Conservation (phyloP, 768 basidiomycete genomes). For the Leccinum subtestaceum region DNA sequence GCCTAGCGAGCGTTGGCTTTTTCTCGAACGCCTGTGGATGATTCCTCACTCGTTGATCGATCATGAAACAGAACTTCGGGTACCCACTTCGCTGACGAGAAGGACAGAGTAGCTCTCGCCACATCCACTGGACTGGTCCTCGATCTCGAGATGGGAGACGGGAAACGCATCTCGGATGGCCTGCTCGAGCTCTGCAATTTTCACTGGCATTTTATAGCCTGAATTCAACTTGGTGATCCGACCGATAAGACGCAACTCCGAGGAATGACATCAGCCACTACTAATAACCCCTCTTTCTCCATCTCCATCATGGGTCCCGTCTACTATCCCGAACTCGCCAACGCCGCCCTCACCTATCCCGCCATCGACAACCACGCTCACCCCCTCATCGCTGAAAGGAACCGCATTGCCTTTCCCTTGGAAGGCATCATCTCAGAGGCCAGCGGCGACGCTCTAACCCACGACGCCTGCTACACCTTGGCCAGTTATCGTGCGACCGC, state of each 20-base stretch:
- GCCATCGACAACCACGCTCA: conserved; percentile 83
- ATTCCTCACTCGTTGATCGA: conserved; percentile 1
- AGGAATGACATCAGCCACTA: not conserved
- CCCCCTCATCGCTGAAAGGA: conserved; percentile 51
- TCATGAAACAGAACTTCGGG: not conserved
- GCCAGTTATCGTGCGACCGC: conserved; percentile 56
- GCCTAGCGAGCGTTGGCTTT: conserved; percentile 74
- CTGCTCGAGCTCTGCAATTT: conserved; percentile 51
- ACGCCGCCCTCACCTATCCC: conserved; percentile 36
- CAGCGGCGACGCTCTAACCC: conserved; percentile 44
- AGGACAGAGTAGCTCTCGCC: conserved; percentile 74
- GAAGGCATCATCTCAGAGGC: conserved; percentile 71
- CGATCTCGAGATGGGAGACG: conserved; percentile 66
- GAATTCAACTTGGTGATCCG: conserved; percentile 6
- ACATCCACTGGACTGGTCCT: conserved; percentile 78
- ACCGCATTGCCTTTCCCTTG: conserved; percentile 49
- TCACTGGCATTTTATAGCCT: conserved; percentile 53
- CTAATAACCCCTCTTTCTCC: not conserved
- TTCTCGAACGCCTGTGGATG: conserved; percentile 65
- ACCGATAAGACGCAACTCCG: conserved; percentile 11
- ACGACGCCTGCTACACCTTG: conserved; percentile 54
- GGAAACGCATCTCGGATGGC: conserved; percentile 63
- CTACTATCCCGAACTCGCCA: conserved; percentile 18
- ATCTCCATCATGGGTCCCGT: conserved; percentile 12
- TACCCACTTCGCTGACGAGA: conserved; percentile 70